Evolutionary conservation across 2,329 filamentous ascomycete species (phyloP), one percentile per base, ranked within the genome.

Genomic region (Aspergillus latus): DNA sequence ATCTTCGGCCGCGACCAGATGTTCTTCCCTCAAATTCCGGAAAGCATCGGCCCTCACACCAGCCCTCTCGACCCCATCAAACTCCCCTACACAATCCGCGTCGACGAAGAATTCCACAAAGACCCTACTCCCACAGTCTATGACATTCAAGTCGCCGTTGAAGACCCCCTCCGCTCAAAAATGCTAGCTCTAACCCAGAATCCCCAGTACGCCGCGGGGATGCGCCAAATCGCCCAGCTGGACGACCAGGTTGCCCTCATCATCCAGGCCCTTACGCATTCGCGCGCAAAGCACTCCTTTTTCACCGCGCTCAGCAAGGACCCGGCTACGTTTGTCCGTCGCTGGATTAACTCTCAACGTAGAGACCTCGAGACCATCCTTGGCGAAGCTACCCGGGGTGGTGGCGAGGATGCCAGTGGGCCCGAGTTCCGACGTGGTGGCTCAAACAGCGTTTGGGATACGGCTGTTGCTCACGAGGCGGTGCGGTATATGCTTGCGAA

Each of bases 321-420:
- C 64, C 94, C 94, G 0, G 88, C 89, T 13, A 85, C 83, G 10
- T 97, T 97, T 67, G 82, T 97, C 58, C 86, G 84, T 62, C 86
- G 89, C 68, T 99, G 94, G 94, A 81, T 96, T 51, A 91, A 87
- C 67, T 93, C 88, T 13, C 94, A 99, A 78, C 92, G 92, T 76
- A 83, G 92, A 48, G 93, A 97, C 71, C 79, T 97, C 36, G 92
- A 96, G 68, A 86, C 94, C 5, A 88, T 97, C 47, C 82, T 94
- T 60, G 93, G 92, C 56, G 92, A 97, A 74, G 86, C 87, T 1
- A 83, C 85, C 50, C 82, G 86, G 53, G 69, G 71, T 37, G 80
- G 78, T 3, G 78, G 77, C 42, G 82, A 80, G 78, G 89, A 76
- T 78, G 82, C 70, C 42, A 74, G 66, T 43, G 77, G 72, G 4